Evolutionary conservation across 2,329 filamentous ascomycete species (phyloP), one percentile per base, ranked within the genome.

Genomic region (Alternaria incomplexa): DNA sequence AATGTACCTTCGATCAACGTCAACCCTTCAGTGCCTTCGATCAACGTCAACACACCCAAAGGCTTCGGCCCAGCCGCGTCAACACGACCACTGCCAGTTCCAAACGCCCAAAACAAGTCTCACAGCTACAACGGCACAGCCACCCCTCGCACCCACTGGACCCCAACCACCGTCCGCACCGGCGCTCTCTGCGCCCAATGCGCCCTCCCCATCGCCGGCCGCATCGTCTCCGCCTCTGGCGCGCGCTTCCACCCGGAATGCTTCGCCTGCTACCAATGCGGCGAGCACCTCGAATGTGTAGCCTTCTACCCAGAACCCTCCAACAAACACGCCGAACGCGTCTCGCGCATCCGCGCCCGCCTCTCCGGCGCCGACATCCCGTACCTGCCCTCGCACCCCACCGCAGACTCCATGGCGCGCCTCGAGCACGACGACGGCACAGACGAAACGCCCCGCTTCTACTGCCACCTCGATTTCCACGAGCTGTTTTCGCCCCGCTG

Each of bases 401-500:
- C 89, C 3, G 87, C 87, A 28, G 83, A 88, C 76, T 90, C 89
- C 11, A 86, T 87, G 80, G 85, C 57, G n/a, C 68, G 70, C 8
- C 72, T 85, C 3, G 90, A 92, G 43, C 69, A 77, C 26, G 75
- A 80, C 44, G 91, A 95, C 71, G 90, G 91, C 45, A 63, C 53
- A 23, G 91, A 95, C 76, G 86, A 88, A 40, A 63, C 72, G 3
- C 85, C 93, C 48, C 89, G 95, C 11, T 98, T 98, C 86, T 99
- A 92, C 83, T 99, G 96, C 81, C 95, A 98, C 78, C 87, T 99
- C n/a, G 96, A 99, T 83, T 99, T 94, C 88, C 96, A 99, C 80
- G 96, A 99, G 81, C 84, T 91, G 57, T 99, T 93, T 81, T 93
- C 92, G 30, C 96, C 96, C 5, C 89, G 93, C 45, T 99, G 96